Evolutionary conservation across 257 asterid species (phyloP).

Genomic region (Solanum habrochaites): DNA sequence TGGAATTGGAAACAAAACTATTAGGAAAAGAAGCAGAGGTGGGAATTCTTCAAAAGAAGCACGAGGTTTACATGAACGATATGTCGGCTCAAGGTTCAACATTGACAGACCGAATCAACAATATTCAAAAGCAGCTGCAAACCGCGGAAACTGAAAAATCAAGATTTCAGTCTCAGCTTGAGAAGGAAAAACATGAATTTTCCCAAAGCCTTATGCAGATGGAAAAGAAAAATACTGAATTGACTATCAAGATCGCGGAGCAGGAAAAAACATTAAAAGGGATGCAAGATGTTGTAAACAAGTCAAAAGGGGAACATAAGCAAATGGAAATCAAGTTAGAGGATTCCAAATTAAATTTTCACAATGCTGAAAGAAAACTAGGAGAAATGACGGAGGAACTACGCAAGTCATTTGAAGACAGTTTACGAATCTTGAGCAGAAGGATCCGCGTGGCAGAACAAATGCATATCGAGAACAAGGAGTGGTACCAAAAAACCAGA

Average conservation of each 20-base stretch:
- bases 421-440: constrained; percentile 54
- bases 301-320: constrained; percentile 15
- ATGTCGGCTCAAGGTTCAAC: constrained; percentile 2
- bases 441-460: constrained; percentile 85
- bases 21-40: constrained; percentile 25
- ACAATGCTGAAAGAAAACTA: constrained; percentile 34
- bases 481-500: constrained; percentile 43
- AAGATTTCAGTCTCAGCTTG: constrained; percentile 13
- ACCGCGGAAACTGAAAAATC: constrained; percentile 9
- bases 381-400: constrained; percentile 64
- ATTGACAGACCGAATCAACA: background rate
- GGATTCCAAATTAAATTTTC: constrained; percentile 29
- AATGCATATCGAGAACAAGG: constrained; percentile 62
- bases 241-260: constrained; percentile 19
- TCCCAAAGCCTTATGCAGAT: constrained; percentile 5
- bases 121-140: constrained; percentile 16
- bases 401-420: constrained; percentile 55
- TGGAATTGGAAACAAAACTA: constrained; percentile 21
- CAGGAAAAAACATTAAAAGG: constrained; percentile 12
- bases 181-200: constrained; percentile 17
- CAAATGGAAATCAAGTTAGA: background rate
- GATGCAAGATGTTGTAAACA: background rate
- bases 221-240: constrained; percentile 29
- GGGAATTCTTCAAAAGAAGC: background rate
- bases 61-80: constrained; percentile 1